Percentiles rank a stretch among this genome's conserved stretches.
phyloP scores from a whole-genome alignment of 176 grass and related monocot species.

The Dendrocalamus sinicus region DNA sequence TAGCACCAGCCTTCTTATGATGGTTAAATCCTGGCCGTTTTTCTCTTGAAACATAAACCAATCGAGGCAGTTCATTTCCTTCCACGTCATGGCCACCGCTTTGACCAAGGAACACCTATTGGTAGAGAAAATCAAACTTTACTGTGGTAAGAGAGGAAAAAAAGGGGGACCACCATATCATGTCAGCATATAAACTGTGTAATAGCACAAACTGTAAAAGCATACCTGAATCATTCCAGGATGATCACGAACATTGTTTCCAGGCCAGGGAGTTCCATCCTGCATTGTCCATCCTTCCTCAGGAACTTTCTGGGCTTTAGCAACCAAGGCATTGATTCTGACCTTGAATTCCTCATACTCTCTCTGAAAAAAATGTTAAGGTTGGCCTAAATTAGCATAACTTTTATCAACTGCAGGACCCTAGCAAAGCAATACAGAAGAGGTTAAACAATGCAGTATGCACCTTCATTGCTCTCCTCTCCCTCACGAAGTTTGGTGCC shows the following conservation, averaged over 20 bases:
- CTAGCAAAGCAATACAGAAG: constrained; percentile 31
- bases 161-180: neutral
- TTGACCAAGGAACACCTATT: constrained; percentile 95
- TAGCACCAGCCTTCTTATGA: constrained; percentile 96
- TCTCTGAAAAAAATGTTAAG: constrained; percentile 51
- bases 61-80: constrained; percentile 85
- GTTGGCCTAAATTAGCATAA: neutral
- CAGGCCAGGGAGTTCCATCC: constrained; percentile 93
- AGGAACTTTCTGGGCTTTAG: constrained; percentile 89
- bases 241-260: constrained; percentile 91
- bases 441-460: neutral
- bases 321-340: constrained; percentile 88
- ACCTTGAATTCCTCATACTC: constrained; percentile 96
- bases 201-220: neutral
- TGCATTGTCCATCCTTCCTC: constrained; percentile 99
- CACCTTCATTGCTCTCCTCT: constrained; percentile 96
- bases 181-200: neutral
- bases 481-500: constrained; percentile 74
- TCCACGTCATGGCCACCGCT: constrained; percentile 87
- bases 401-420: constrained; percentile 19
- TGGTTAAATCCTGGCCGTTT: constrained; percentile 89
- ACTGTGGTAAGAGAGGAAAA: neutral
- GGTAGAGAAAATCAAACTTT: constrained; percentile 26
- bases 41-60: constrained; percentile 96
- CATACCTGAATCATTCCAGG: constrained; percentile 97